A percentile compares a stretch with the other conserved stretches of the same genome.
These are phyloP conservation scores for Spongospora subterranea DNA, from an alignment of 208 protist species.

Conservation along the genomic window DNA sequence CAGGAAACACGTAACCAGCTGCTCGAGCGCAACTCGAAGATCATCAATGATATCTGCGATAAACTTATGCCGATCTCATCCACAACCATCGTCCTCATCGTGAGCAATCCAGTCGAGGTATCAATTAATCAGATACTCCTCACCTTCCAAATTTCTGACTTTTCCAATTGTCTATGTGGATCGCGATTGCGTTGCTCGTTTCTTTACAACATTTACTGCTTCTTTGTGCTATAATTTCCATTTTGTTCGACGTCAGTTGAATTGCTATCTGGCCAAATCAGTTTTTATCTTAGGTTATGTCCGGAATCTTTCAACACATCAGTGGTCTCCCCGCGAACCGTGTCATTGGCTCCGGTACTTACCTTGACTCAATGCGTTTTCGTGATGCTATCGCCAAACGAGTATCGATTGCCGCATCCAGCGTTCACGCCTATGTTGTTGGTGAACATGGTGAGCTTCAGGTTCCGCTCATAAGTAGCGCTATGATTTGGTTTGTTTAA, in stretches of 20 bases:
- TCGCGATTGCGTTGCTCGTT: too few species aligned
- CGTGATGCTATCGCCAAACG: slow-evolving; percentile 3
- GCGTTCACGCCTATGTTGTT: neutral
- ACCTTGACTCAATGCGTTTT: slow-evolving; percentile 38
- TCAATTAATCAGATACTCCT: neutral
- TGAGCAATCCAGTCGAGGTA: slow-evolving; percentile 7
- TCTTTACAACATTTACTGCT: too few species aligned
- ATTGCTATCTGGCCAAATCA: too few species aligned
- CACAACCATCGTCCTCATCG: neutral
- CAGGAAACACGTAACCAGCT: slow-evolving; percentile 9
- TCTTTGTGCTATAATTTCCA: too few species aligned
- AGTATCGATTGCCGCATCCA: neutral
- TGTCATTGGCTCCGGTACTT: slow-evolving; percentile 36
- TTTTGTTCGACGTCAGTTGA: too few species aligned
- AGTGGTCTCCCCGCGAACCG: slow-evolving; percentile 19
- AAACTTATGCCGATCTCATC: slow-evolving; percentile 23
- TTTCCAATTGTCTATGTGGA: too few species aligned
- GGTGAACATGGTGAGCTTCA: slow-evolving; percentile 25
- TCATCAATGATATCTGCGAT: slow-evolving; percentile 1
- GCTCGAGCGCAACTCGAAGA: neutral
- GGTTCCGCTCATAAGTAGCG: slow-evolving; percentile 27
- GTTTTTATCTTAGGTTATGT: too few species aligned
- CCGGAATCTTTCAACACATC: slow-evolving; percentile 31
- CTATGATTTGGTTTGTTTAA: neutral
- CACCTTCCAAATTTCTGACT: neutral